Evolutionary conservation across 805 yeast genomes (phyloP), one percentile per base, ranked within the genome.

Genomic region (Zygotorulaspora chibaensis): DNA sequence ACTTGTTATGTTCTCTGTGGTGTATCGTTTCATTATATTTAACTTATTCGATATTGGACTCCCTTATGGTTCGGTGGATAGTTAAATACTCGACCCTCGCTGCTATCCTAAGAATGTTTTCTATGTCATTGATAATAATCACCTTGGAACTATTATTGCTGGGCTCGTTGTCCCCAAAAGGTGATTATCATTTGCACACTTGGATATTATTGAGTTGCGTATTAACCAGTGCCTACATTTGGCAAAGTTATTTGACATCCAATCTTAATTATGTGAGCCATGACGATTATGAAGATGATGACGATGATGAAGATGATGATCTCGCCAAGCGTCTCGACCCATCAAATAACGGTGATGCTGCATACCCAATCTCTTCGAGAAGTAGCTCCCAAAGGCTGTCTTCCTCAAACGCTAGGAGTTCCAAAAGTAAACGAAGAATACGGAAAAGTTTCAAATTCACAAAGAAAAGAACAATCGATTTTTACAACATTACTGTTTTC

Each of bases 151-250:
- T 84, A 54, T 73, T 84, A 35, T 67, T 87, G 37, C 70, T 84
- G 34, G 70, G 84, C 20, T 73, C 87, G 25, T 76, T 87, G 59
- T 83, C 89, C 40, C 83, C 85, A 39, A 80, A 84, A 36, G 79
- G 81, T 49, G 77, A 80, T 48, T 84, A 86, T 62, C 80, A 86
- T 35, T 67, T 91, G 48, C 96, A 90, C 54, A 84, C 91, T 8
- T 91, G 98, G 97, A 86, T 91, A 23, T 63, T 89, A 33, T 86
- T 88, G n/a, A 82, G 95, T 42, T 87, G 96, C 62, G 76, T 84
- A 8, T 71, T 88, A 41, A 91, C 98, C 0, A 72, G 80, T 13
- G 79, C 85, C 6, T 91, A 83, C 68, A 89, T 86, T 36, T 73
- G 83, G 53, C 98, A 91, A 66, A 88, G 84, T 61, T 91, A 89